phyloP scores from a whole-genome alignment of 1,139 yeast species.

The Taphrina wiesneri region DNA sequence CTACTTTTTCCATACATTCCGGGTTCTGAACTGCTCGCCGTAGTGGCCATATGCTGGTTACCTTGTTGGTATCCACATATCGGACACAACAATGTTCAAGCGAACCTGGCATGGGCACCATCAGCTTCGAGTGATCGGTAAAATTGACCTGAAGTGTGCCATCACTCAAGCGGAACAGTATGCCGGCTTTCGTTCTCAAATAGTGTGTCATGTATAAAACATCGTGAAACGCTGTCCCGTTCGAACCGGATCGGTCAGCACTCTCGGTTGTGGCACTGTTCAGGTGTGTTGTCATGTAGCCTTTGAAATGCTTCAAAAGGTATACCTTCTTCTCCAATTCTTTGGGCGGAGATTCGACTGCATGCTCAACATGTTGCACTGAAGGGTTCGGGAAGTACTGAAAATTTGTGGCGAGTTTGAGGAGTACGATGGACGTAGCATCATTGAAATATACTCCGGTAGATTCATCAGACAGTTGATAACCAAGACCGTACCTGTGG shows the following conservation, averaged over 20 bases:
- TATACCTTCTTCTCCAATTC: constrained; percentile 70
- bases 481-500: constrained; percentile 91
- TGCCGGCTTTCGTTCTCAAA: constrained; percentile 72
- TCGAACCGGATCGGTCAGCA: neutral
- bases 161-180: constrained; percentile 90
- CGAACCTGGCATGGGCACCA: neutral
- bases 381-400: constrained; percentile 50
- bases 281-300: constrained; percentile 46
- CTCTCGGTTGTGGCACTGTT: constrained; percentile 34
- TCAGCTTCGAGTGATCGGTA: constrained; percentile 24
- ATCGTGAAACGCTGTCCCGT: constrained; percentile 1
- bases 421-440: constrained; percentile 73
- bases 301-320: constrained; percentile 69
- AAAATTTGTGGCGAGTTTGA: constrained; percentile 63
- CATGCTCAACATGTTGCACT: constrained; percentile 54
- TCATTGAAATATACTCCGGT: constrained; percentile 91
- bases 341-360: constrained; percentile 41
- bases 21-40: neutral
- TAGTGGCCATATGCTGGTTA: neutral
- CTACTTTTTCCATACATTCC: constrained; percentile 8
- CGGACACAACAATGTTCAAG: constrained; percentile 6
- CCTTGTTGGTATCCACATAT: constrained; percentile 11
- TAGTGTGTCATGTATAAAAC: constrained; percentile 75
- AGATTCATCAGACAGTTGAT: constrained; percentile 84
- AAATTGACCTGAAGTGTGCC: constrained; percentile 68